Percentiles rank a stretch among this genome's conserved stretches.
phyloP scores from a whole-genome alignment of 345 rosid genomes.

The Eucalyptus grandis region DNA sequence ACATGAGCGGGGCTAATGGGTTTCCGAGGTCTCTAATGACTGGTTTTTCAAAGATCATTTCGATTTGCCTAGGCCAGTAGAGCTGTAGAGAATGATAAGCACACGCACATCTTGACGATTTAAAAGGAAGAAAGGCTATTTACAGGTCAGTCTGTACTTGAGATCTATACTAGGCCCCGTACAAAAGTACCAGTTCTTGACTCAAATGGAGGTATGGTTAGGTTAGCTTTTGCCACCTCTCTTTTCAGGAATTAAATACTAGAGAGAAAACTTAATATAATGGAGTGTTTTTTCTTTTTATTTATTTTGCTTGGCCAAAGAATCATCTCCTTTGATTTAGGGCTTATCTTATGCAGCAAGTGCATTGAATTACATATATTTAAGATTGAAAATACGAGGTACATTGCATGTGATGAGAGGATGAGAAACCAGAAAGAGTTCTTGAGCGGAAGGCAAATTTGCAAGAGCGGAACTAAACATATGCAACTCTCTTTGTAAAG shows the following conservation, averaged over 20 bases:
- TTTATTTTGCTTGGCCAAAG: background rate
- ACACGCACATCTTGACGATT: no score
- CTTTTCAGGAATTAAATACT: background rate
- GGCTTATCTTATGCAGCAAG: background rate
- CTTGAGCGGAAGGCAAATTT: background rate
- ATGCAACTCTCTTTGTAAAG: background rate
- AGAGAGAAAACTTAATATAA: background rate
- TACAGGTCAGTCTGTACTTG: background rate
- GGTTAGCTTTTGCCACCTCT: background rate
- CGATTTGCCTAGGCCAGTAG: background rate
- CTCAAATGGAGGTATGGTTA: background rate
- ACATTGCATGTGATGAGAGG: background rate
- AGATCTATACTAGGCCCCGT: background rate
- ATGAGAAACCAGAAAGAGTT: background rate
- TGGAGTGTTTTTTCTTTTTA: background rate
- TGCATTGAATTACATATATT: background rate
- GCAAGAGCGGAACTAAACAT: background rate
- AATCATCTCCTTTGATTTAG: background rate
- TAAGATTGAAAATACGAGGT: background rate
- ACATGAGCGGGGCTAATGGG: background rate
- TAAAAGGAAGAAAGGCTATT: background rate
- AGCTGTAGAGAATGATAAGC: background rate
- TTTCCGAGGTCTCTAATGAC: background rate
- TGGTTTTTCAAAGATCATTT: background rate
- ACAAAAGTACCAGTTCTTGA: background rate